Percentiles rank a stretch among this genome's conserved stretches.
These are phyloP conservation scores for Solanum chiquidenum DNA, from an alignment of 257 asterid genomes.

Conservation along the genomic window DNA sequence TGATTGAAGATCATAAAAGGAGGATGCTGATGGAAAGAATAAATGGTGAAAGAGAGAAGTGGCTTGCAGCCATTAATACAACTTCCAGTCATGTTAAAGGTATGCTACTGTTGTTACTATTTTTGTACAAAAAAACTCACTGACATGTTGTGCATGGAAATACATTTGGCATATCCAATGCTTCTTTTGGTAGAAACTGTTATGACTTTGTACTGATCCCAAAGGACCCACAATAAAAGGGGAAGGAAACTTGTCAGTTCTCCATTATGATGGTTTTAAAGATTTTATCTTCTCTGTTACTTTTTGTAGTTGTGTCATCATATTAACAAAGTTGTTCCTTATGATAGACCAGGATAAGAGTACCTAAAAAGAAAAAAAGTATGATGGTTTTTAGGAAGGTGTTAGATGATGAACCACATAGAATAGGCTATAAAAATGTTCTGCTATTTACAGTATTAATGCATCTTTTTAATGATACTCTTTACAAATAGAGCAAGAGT, in stretches of 20 bases:
- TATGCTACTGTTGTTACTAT: slow-evolving; percentile 1
- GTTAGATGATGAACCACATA: not conserved
- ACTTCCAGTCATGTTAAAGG: slow-evolving; percentile 94
- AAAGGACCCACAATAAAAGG: not conserved
- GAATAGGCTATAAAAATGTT: not conserved
- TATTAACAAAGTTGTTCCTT: not conserved
- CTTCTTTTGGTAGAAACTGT: not conserved
- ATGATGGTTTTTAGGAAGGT: not conserved
- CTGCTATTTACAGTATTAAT: not conserved
- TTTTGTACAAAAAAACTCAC: not conserved
- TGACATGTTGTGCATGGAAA: not conserved
- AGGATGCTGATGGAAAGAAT: slow-evolving; percentile 78
- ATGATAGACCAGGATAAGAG: not conserved
- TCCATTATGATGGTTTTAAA: not conserved
- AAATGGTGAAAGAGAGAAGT: slow-evolving; percentile 89
- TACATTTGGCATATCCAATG: not conserved
- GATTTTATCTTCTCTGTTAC: not conserved
- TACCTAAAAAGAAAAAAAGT: not conserved
- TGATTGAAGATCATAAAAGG: slow-evolving; percentile 84
- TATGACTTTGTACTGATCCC: not conserved
- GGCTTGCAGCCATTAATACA: slow-evolving; percentile 97
- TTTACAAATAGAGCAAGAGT: not conserved
- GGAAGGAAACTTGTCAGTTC: not conserved
- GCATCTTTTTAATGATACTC: not conserved
- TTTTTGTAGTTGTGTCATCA: not conserved